phyloP scores from a whole-genome alignment of 2,329 filamentous ascomycete genomes.

The Fusarium succisae region DNA sequence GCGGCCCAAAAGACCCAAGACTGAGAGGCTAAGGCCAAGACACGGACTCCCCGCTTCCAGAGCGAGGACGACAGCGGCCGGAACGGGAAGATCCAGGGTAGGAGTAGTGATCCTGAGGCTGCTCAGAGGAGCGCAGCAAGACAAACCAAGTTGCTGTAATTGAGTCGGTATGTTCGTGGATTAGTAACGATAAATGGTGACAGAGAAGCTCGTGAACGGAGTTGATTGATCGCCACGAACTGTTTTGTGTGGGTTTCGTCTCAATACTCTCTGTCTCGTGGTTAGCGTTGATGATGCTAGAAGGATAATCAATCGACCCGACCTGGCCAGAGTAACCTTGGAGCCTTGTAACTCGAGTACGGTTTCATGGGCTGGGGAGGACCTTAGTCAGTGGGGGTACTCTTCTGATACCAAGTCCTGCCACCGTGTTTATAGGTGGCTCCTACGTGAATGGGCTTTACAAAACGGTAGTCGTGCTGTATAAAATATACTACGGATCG shows the following conservation, averaged over 20 bases:
- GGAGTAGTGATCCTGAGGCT: background rate
- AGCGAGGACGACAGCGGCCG: constrained; percentile 38
- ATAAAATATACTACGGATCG: background rate
- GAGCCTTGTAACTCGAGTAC: constrained; percentile 19
- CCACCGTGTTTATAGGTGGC: background rate
- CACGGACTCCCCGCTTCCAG: constrained; percentile 44
- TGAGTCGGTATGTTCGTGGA: background rate
- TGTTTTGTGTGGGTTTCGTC: constrained; percentile 18
- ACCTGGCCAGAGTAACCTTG: constrained; percentile 22
- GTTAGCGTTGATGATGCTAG: constrained; percentile 32
- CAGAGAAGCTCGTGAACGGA: background rate
- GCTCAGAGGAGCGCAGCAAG: constrained; percentile 2
- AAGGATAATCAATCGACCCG: constrained; percentile 28
- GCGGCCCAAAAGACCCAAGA: constrained; percentile 39
- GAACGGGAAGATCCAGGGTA: constrained; percentile 37
- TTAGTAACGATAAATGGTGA: background rate
- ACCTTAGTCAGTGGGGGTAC: background rate
- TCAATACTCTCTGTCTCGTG: constrained; percentile 8
- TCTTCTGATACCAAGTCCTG: background rate
- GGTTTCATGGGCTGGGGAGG: constrained; percentile 22
- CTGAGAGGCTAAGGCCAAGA: constrained; percentile 6
- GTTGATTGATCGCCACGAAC: constrained; percentile 17
- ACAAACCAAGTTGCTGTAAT: background rate
- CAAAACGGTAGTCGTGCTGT: background rate
- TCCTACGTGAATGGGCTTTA: background rate